These are phyloP conservation scores for Eucalyptus decipiens DNA, from an alignment of 345 rosid species.

Conservation along the genomic window DNA sequence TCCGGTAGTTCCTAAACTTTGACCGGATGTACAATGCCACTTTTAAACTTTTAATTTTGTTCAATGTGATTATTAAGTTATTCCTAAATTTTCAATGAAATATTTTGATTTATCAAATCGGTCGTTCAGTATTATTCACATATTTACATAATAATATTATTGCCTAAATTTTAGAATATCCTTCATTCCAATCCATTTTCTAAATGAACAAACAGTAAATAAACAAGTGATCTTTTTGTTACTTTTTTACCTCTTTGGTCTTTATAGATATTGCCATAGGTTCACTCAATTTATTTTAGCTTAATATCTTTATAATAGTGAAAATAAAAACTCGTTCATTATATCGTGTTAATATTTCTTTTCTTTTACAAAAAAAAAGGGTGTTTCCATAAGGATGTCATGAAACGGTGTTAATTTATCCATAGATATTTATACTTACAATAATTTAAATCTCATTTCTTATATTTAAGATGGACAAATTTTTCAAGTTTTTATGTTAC, in stretches of 20 bases:
- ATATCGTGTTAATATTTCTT: fast-evolving
- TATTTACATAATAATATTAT: background rate
- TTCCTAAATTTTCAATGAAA: background rate
- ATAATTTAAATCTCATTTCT: background rate
- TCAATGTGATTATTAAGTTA: background rate
- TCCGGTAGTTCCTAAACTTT: background rate
- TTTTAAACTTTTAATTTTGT: fast-evolving
- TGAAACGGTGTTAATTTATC: background rate
- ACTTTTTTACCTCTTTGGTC: background rate
- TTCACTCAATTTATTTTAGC: background rate
- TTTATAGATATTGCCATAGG: background rate
- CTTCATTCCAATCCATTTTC: background rate
- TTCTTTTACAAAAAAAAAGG: background rate
- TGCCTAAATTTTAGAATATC: background rate
- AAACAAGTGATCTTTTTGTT: background rate
- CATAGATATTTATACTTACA: background rate
- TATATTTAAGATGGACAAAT: background rate
- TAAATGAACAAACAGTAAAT: background rate
- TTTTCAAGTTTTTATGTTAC: background rate
- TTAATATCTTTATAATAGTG: background rate
- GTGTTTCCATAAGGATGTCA: background rate
- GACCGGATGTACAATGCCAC: fast-evolving
- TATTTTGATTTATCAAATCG: fast-evolving
- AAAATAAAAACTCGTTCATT: background rate
- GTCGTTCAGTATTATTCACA: fast-evolving